These are phyloP conservation scores for Ceratopteris richardii DNA, from an alignment of 75 land plant species.

Conservation along the genomic window DNA sequence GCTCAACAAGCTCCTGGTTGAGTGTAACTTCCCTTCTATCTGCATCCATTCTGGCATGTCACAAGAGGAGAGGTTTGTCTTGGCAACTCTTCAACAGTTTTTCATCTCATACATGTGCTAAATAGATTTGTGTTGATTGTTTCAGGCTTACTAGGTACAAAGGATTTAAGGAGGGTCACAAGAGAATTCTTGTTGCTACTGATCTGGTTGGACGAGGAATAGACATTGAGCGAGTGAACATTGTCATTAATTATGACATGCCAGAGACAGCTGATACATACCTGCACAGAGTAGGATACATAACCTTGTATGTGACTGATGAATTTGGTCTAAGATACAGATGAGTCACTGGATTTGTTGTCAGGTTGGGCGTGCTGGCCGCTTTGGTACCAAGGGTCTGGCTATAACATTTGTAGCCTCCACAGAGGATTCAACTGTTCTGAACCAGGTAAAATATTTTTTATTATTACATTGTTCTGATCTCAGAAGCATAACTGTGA, in stretches of 20 bases:
- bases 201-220: constrained; percentile 98
- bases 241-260: constrained; percentile 99
- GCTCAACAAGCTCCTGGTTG: constrained; percentile 88
- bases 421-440: constrained; percentile 83
- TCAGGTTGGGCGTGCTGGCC: constrained; percentile 96
- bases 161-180: constrained; percentile 95
- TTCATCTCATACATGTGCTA: neutral
- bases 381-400: constrained; percentile 97
- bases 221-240: constrained; percentile 97
- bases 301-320: neutral
- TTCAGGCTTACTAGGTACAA: constrained; percentile 85
- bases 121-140: neutral
- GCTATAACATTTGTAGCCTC: constrained; percentile 98
- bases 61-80: constrained; percentile 83
- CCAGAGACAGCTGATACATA: constrained; percentile 99
- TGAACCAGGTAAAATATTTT: constrained; percentile 96
- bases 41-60: constrained; percentile 99
- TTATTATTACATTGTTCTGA: too few species aligned
- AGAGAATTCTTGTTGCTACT: constrained; percentile 94
- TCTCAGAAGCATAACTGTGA: too few species aligned
- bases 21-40: constrained; percentile 96
- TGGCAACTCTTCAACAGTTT: neutral
- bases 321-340: neutral
- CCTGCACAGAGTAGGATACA: constrained; percentile 70
- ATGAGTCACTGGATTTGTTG: neutral